Evolutionary conservation across 1,139 yeast species (phyloP).

Genomic region (Oligophagozyma castellii): DNA sequence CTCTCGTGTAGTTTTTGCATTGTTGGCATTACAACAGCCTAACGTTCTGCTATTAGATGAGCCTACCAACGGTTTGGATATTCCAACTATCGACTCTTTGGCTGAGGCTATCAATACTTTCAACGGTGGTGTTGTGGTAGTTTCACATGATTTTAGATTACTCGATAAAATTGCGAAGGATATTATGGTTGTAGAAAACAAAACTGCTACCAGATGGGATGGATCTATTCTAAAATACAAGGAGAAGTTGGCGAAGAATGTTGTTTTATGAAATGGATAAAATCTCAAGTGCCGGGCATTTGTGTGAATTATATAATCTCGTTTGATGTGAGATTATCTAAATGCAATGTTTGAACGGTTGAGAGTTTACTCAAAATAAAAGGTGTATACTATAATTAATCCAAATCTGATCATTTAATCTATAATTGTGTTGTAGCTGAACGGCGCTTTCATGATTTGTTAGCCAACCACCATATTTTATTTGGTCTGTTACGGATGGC

Average conservation of each 20-base stretch:
- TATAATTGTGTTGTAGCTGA: too few relatives aligned
- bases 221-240: conserved; percentile 84
- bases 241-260: conserved; percentile 80
- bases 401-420: too few relatives aligned
- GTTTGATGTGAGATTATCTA: too few relatives aligned
- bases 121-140: conserved; percentile 97
- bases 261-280: conserved; percentile 40
- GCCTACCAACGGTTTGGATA: conserved; percentile 99
- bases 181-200: conserved; percentile 87
- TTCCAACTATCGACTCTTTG: conserved; percentile 92
- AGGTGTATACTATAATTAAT: too few relatives aligned
- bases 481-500: too few relatives aligned
- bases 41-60: conserved; percentile 91
- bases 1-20: conserved; percentile 95
- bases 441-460: too few relatives aligned
- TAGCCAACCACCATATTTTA: too few relatives aligned
- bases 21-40: conserved; percentile 89
- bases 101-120: conserved; percentile 91
- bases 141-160: conserved; percentile 97
- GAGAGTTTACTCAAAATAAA: too few relatives aligned
- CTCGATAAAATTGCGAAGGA: conserved; percentile 96
- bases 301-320: not conserved
- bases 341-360: too few relatives aligned
- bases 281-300: conserved; percentile 1
- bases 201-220: conserved; percentile 93